Conservation (phyloP, 371 early-diverging fungal genomes). For the Zopfochytrium polystomum region DNA sequence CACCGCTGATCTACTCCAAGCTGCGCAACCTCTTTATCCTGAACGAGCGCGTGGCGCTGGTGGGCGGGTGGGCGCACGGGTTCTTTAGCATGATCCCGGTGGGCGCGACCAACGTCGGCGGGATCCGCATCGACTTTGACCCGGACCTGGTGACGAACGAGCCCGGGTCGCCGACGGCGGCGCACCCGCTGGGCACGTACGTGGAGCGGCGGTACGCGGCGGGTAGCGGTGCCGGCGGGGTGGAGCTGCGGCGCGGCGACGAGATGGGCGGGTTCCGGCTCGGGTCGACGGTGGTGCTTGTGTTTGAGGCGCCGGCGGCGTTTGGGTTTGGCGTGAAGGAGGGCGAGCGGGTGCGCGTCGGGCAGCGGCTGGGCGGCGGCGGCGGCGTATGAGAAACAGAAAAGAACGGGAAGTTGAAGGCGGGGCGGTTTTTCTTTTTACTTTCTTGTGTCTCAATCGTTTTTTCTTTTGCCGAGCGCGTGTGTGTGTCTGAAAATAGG, state of each 20-base stretch:
- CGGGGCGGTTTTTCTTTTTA: too few relatives aligned
- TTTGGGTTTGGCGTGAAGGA: constrained; percentile 74
- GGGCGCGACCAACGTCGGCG: constrained; percentile 97
- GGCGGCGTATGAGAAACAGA: too few relatives aligned
- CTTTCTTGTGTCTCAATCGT: too few relatives aligned
- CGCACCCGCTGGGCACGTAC: constrained; percentile 66
- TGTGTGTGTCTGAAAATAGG: too few relatives aligned
- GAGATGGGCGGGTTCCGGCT: constrained; percentile 94
- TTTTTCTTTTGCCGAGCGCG: too few relatives aligned
- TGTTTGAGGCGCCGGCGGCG: constrained; percentile 87
- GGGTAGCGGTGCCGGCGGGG: constrained; percentile 15
- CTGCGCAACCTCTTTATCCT: constrained; percentile 87
- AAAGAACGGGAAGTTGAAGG: too few relatives aligned
- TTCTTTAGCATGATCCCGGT: constrained; percentile 95
- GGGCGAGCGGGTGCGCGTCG: constrained; percentile 78
- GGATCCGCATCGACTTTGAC: constrained; percentile 88
- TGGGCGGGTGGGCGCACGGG: constrained; percentile 91
- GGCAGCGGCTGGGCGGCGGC: constrained; percentile 81
- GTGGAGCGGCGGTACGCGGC: constrained; percentile 52
- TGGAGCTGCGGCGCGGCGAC: constrained; percentile 64
- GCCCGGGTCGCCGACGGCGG: constrained; percentile 52
- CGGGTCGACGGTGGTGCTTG: constrained; percentile 93
- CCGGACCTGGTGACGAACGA: constrained; percentile 72
- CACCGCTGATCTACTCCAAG: constrained; percentile 78
- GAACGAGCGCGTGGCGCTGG: constrained; percentile 90